Evolutionary conservation across 441 rosid genomes (phyloP).

Genomic region (Metrosideros polymorpha): DNA sequence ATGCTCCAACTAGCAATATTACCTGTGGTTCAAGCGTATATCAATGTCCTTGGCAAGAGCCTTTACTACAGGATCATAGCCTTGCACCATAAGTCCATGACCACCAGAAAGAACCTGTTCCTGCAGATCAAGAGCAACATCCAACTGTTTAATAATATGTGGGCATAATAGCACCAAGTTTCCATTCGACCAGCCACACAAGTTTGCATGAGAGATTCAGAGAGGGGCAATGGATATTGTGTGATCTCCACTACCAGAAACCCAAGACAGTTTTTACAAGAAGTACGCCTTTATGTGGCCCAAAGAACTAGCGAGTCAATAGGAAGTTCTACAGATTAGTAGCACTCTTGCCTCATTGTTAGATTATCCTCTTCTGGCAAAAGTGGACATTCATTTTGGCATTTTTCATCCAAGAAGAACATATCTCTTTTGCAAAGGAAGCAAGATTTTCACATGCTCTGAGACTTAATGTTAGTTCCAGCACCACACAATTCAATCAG

Average conservation of each 20-base stretch:
- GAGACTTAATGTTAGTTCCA: neutral
- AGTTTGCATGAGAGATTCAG: neutral
- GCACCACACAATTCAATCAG: neutral
- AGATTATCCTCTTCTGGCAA: neutral
- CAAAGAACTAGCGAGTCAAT: neutral
- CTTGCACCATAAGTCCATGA: constrained; percentile 89
- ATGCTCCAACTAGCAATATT: neutral
- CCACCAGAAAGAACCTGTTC: constrained; percentile 88
- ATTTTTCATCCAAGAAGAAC: neutral
- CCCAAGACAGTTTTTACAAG: neutral
- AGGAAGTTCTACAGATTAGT: neutral
- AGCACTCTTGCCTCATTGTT: neutral
- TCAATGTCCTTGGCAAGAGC: constrained; percentile 71
- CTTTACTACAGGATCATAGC: constrained; percentile 73
- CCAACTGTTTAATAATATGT: neutral
- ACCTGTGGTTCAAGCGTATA: constrained; percentile 63
- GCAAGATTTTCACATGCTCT: neutral
- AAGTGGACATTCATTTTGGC: neutral
- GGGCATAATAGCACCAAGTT: neutral
- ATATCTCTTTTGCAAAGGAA: neutral
- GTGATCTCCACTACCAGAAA: neutral
- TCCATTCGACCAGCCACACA: neutral
- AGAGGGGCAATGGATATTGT: neutral
- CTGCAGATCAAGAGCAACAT: constrained; percentile 22
- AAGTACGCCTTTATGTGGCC: neutral